Percentiles rank a stretch among this genome's conserved stretches.
These are phyloP conservation scores for Diaporthe vaccinii DNA, from an alignment of 2,329 filamentous ascomycete species.

Conservation along the genomic window DNA sequence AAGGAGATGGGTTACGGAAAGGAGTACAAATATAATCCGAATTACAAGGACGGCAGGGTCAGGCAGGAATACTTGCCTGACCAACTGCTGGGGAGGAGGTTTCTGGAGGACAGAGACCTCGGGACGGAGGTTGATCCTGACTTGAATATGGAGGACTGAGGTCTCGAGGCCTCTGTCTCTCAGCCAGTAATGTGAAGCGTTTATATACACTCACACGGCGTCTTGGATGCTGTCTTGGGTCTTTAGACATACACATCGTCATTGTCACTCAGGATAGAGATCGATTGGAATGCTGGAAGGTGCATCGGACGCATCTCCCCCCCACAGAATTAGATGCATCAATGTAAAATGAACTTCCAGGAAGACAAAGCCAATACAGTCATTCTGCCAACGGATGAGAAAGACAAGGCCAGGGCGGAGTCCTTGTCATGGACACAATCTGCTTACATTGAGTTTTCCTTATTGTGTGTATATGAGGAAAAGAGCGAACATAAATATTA, in stretches of 20 bases:
- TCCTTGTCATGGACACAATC: too few relatives aligned
- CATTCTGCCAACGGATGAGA: too few relatives aligned
- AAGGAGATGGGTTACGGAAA: constrained; percentile 90
- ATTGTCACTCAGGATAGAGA: background rate
- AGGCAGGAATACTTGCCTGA: constrained; percentile 92
- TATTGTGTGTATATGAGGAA: too few relatives aligned
- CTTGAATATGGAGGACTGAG: constrained; percentile 56
- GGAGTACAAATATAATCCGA: constrained; percentile 97
- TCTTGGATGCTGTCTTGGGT: background rate
- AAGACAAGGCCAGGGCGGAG: too few relatives aligned
- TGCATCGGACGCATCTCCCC: background rate
- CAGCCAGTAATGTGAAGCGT: background rate
- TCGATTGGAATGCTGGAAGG: background rate
- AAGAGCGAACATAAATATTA: too few relatives aligned
- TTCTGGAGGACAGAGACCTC: constrained; percentile 85
- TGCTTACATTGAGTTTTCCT: too few relatives aligned
- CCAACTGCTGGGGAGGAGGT: constrained; percentile 75
- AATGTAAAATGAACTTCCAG: background rate
- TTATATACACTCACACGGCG: background rate
- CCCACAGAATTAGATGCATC: background rate
- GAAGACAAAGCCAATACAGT: background rate
- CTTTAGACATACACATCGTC: background rate
- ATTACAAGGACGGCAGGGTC: constrained; percentile 86
- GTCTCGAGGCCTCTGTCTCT: background rate
- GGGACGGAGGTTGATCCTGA: constrained; percentile 84